Base-by-base conservation (phyloP, 768 basidiomycete genomes). In the Mycena haematopus region DNA sequence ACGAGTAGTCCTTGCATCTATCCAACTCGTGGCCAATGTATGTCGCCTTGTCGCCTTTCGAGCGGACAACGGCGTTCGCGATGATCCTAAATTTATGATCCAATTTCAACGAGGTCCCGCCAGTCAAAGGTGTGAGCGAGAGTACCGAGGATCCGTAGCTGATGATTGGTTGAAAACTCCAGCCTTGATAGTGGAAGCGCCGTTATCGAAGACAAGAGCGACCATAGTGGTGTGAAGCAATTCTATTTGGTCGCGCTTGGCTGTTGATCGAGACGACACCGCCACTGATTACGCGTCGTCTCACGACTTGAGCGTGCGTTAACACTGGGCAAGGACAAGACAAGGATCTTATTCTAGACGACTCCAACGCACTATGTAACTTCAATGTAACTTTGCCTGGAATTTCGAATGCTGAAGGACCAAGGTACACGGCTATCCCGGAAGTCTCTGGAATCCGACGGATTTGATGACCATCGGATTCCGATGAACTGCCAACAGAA, bases 11-110 rank as follows among this genome's bases (percentile, higher is more conserved):
- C 44, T 77, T 80, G 74, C 95, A 96, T 15, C 76, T 77, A 24
- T 82, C 85, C 58, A 96, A 77, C 72, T 98, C 93, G 71, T 96
- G 93, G 2, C 92, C 95, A 67, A 95, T 83, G 76, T 93, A 96
- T 17, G 89, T 88, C 64, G 79, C 77, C 70, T 88, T 90, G 78
- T 95, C 95, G 25, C 86, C 87, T 74, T 93, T 94, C 45, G 93
- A 93, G 58, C 93, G 85, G 49, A 91, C 84, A 61, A 96, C 85
- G 21, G 92, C 90, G 73, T 98, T 99, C 21, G 87, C 81, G 36
- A 93, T 83, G 24, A 90, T 77, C 69, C 92, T 94, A 33, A 44
- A 44, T 22, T 52, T n/a, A n/a, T n/a, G n/a, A n/a, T n/a, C n/a
- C 45, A 14, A 59, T 38, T 60, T 31, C 57, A 42, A 35, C 35